These are phyloP conservation scores for Diplodia scrobiculata DNA, from an alignment of 2,329 filamentous ascomycete species.

Conservation along the genomic window DNA sequence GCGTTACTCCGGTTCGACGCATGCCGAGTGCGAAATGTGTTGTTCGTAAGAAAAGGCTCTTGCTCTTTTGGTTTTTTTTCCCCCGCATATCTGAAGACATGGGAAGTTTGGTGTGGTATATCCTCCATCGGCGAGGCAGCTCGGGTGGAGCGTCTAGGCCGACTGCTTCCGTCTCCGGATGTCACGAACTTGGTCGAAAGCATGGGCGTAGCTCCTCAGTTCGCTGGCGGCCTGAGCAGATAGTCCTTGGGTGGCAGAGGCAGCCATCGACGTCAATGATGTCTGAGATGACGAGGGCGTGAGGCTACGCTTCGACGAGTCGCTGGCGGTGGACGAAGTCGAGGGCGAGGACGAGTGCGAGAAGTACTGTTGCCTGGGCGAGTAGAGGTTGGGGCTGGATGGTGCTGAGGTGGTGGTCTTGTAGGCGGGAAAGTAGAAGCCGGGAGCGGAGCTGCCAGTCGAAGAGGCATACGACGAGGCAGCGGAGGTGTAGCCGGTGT, in stretches of 20 bases:
- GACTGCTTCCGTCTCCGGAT: slow-evolving; percentile 45
- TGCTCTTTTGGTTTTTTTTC: slow-evolving; percentile 5
- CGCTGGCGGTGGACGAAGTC: slow-evolving; percentile 35
- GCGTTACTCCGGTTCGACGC: slow-evolving; percentile 25
- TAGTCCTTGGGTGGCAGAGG: slow-evolving; percentile 59
- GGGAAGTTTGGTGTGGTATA: background rate
- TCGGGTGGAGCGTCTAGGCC: background rate
- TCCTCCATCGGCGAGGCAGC: background rate
- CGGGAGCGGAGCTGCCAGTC: slow-evolving; percentile 55
- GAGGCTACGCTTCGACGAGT: slow-evolving; percentile 45
- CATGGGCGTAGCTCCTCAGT: slow-evolving; percentile 80
- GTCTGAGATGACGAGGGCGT: slow-evolving; percentile 74
- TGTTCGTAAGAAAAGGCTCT: slow-evolving; percentile 3
- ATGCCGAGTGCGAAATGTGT: slow-evolving; percentile 17
- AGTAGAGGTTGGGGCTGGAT: slow-evolving; percentile 47
- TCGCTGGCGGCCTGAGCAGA: slow-evolving; percentile 78
- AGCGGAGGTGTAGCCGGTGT: slow-evolving; percentile 58
- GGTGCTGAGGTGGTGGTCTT: slow-evolving; percentile 56
- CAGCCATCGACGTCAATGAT: slow-evolving; percentile 78
- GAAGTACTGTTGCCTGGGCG: slow-evolving; percentile 41
- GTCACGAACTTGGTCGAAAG: slow-evolving; percentile 80
- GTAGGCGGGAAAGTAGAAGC: slow-evolving; percentile 68
- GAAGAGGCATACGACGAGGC: slow-evolving; percentile 51
- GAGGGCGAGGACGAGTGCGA: slow-evolving; percentile 38
- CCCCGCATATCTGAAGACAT: background rate